These are phyloP conservation scores for Kluyveromyces wickerhamii DNA, from an alignment of 805 yeast species.

Conservation along the genomic window DNA sequence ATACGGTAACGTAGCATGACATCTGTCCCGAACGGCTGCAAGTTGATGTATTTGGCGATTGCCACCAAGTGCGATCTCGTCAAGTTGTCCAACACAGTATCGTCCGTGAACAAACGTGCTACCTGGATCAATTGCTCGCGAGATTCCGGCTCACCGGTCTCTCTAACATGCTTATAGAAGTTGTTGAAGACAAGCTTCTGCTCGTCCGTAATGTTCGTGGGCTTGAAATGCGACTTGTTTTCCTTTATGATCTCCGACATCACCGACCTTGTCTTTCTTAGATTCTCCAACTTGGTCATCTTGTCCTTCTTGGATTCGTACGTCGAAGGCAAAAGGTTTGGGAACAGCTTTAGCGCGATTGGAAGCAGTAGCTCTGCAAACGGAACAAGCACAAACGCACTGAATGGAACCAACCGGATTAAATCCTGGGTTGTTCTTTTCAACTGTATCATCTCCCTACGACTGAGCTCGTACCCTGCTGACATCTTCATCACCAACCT, in stretches of 20 bases:
- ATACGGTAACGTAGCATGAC: constrained; percentile 86
- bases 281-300: constrained; percentile 46
- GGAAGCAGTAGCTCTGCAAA: constrained; percentile 92
- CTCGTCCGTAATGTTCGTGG: constrained; percentile 55
- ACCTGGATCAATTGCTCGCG: constrained; percentile 69
- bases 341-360: constrained; percentile 84
- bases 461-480: constrained; percentile 82
- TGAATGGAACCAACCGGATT: constrained; percentile 82
- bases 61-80: constrained; percentile 89
- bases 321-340: constrained; percentile 88
- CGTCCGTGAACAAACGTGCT: constrained; percentile 88
- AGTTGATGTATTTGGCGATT: constrained; percentile 82
- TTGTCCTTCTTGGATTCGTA: constrained; percentile 61
- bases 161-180: constrained; percentile 66
- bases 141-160: constrained; percentile 52
- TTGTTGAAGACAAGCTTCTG: constrained; percentile 71
- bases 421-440: constrained; percentile 83
- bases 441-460: constrained; percentile 85
- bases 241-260: constrained; percentile 59
- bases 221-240: constrained; percentile 59
- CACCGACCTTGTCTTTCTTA: constrained; percentile 55
- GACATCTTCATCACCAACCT: constrained; percentile 74
- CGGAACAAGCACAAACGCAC: constrained; percentile 83
- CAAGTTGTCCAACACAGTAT: constrained; percentile 83
- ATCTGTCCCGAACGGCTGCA: constrained; percentile 91